phyloP scores from a whole-genome alignment of 306 rosid species.

The Purshia tridentata region DNA sequence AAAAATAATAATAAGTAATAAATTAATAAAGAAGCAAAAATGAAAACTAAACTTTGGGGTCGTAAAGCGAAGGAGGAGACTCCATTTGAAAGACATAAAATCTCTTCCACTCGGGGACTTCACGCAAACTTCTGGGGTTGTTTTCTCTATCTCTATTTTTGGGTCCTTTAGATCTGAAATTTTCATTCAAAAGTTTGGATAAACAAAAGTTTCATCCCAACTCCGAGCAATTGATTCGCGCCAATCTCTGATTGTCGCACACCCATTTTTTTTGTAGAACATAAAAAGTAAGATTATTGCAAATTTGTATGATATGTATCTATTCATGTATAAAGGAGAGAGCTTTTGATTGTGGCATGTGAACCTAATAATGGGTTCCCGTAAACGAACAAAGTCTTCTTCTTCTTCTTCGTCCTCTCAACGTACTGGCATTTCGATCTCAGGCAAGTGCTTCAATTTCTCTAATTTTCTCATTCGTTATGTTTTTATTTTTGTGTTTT shows the following conservation, averaged over 20 bases:
- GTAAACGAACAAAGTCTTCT: constrained; percentile 10
- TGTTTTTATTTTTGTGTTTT: not conserved
- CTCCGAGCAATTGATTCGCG: not conserved
- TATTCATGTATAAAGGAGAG: constrained; percentile 7
- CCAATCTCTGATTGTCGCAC: not conserved
- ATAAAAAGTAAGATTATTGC: not conserved
- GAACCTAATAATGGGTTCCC: constrained; percentile 33
- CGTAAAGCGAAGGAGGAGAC: too few species aligned
- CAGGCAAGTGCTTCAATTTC: constrained; percentile 35
- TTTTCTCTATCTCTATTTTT: not conserved
- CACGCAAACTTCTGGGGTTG: not conserved
- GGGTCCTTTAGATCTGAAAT: constrained; percentile 27
- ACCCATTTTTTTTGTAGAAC: not conserved
- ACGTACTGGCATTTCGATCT: constrained; percentile 24
- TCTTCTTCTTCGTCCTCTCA: constrained; percentile 27
- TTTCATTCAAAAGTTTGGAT: not conserved
- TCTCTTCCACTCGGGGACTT: not conserved
- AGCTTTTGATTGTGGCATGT: constrained; percentile 22
- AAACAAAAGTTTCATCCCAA: not conserved
- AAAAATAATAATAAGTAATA: too few species aligned
- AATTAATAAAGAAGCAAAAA: too few species aligned
- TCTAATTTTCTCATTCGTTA: not conserved
- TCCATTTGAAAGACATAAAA: not conserved
- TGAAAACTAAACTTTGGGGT: too few species aligned
- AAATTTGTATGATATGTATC: not conserved